phyloP scores from a whole-genome alignment of 148 eudicot species.

The Nyssa sinensis region DNA sequence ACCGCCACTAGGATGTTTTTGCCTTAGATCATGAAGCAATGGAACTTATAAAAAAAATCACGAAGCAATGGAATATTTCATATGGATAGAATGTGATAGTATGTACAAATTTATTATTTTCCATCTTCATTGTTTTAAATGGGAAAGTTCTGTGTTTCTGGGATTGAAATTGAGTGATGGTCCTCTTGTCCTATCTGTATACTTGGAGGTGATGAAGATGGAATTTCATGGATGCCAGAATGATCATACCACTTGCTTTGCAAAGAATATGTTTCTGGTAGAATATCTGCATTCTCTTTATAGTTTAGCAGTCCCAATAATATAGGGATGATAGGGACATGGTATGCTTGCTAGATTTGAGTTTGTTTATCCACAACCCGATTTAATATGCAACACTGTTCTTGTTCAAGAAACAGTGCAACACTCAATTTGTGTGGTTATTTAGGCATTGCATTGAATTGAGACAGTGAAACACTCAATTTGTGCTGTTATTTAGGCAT shows the following conservation, averaged over 20 bases:
- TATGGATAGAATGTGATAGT: neutral
- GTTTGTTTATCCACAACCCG: neutral
- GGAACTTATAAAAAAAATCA: no score
- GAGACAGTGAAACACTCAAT: neutral
- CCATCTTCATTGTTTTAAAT: neutral
- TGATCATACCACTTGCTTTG: neutral
- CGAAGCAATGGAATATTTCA: neutral
- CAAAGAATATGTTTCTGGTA: neutral
- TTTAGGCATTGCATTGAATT: constrained; percentile 4
- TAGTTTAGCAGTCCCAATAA: neutral
- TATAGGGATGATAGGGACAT: neutral
- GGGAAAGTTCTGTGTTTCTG: neutral
- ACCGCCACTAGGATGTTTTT: neutral
- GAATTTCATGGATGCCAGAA: neutral
- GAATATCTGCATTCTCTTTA: neutral
- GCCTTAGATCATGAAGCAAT: neutral
- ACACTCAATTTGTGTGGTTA: neutral
- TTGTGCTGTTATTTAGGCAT: constrained; percentile 3
- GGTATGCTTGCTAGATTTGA: neutral
- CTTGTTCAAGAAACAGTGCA: neutral
- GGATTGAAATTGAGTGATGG: neutral
- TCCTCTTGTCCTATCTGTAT: neutral
- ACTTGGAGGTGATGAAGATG: neutral
- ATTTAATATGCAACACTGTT: neutral
- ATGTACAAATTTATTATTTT: neutral